Percentiles rank a stretch among this genome's conserved stretches.
phyloP scores from a whole-genome alignment of 139 green algal species.

The Eudorina sp. region DNA sequence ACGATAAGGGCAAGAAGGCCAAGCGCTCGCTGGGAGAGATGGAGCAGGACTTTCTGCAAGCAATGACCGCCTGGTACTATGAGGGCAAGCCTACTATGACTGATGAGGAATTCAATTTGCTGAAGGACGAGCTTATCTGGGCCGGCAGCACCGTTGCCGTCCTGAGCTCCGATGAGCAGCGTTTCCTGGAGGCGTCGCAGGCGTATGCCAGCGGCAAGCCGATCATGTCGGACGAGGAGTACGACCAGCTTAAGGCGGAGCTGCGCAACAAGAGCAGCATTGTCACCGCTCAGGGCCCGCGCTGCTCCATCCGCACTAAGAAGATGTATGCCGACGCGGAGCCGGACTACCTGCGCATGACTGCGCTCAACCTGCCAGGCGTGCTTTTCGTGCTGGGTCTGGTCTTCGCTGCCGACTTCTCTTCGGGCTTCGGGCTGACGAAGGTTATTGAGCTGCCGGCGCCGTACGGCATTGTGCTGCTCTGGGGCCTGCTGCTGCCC shows the following conservation, averaged over 20 bases:
- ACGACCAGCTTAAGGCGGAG: slow-evolving; percentile 82
- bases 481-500: slow-evolving; percentile 91
- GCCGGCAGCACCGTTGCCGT: slow-evolving; percentile 82
- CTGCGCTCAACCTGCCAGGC: slow-evolving; percentile 88
- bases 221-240: slow-evolving; percentile 89
- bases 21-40: slow-evolving; percentile 84
- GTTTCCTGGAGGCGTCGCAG: slow-evolving; percentile 88
- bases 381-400: slow-evolving; percentile 79
- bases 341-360: slow-evolving; percentile 89
- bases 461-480: slow-evolving; percentile 83
- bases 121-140: slow-evolving; percentile 94
- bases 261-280: slow-evolving; percentile 74
- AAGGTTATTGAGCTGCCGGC: slow-evolving; percentile 83
- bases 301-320: slow-evolving; percentile 73
- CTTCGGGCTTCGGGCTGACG: slow-evolving; percentile 89
- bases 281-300: slow-evolving; percentile 60
- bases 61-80: slow-evolving; percentile 74
- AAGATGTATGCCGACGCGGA: slow-evolving; percentile 83
- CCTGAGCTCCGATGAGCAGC: slow-evolving; percentile 80
- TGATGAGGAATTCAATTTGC: slow-evolving; percentile 88
- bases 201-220: slow-evolving; percentile 78
- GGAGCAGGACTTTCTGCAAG: slow-evolving; percentile 89
- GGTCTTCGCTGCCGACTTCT: slow-evolving; percentile 89
- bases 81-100: slow-evolving; percentile 81
- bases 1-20: slow-evolving; percentile 59